Evolutionary conservation across 208 protist genomes (phyloP).

Genomic region (Acanthamoeba pearcei): DNA sequence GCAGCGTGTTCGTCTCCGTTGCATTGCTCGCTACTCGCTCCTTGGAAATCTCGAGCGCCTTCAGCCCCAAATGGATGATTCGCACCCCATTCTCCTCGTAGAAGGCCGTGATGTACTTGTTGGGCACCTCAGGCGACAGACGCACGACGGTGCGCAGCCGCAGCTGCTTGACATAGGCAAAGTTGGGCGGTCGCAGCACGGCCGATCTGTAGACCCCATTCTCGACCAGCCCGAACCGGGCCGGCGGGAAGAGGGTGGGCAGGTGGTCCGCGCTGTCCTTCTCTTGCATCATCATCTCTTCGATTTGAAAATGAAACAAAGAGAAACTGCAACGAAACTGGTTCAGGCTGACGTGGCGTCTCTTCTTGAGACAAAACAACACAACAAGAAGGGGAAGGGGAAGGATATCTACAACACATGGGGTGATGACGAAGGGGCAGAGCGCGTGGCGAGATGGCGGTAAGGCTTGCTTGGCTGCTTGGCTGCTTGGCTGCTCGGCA

Average conservation of each 20-base stretch:
- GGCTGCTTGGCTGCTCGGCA: too few relatives aligned
- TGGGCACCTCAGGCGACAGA: conserved; percentile 94
- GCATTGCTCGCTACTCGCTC: conserved; percentile 30
- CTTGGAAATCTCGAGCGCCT: conserved; percentile 80
- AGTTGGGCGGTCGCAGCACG: conserved; percentile 94
- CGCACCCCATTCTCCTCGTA: conserved; percentile 94
- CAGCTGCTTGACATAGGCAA: conserved; percentile 96
- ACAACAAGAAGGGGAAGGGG: too few relatives aligned
- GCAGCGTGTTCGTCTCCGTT: conserved; percentile 73
- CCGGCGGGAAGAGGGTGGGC: conserved; percentile 87
- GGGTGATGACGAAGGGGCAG: too few relatives aligned
- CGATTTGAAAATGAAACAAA: background rate
- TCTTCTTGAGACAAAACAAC: too few relatives aligned
- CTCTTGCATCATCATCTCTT: background rate
- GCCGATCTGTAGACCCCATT: conserved; percentile 95
- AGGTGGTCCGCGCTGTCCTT: background rate
- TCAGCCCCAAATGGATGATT: conserved; percentile 86
- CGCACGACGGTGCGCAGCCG: conserved; percentile 95
- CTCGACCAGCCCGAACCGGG: conserved; percentile 96
- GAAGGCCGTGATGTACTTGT: conserved; percentile 94
- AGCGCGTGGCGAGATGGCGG: too few relatives aligned
- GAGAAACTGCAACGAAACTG: too few relatives aligned
- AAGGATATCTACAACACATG: too few relatives aligned
- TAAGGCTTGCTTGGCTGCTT: too few relatives aligned
- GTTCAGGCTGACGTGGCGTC: too few relatives aligned